phyloP scores from a whole-genome alignment of 2,329 filamentous ascomycete species.

The Fonsecaea monophora region DNA sequence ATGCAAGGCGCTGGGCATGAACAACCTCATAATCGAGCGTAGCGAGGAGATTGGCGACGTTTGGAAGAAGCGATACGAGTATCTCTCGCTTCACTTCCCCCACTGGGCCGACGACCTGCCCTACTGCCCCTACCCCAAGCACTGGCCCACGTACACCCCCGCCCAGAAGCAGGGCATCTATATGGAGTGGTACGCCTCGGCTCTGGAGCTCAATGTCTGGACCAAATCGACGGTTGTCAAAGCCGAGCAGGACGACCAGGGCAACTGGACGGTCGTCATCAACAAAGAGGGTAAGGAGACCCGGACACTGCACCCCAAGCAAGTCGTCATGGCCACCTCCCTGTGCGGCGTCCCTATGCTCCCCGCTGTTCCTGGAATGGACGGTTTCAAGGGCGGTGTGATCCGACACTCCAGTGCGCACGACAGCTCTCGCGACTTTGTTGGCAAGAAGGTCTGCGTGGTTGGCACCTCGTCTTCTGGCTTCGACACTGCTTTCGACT shows the following conservation, averaged over 20 bases:
- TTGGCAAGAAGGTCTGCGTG: constrained; percentile 43
- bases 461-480: constrained; percentile 44
- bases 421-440: constrained; percentile 39
- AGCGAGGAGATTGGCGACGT: constrained; percentile 42
- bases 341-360: constrained; percentile 42
- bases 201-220: constrained; percentile 43
- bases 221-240: constrained; percentile 39
- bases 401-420: constrained; percentile 41
- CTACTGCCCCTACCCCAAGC: constrained; percentile 44
- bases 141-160: constrained; percentile 46
- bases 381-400: constrained; percentile 37
- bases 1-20: constrained; percentile 41
- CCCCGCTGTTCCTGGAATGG: constrained; percentile 45
- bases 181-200: constrained; percentile 43
- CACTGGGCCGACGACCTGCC: constrained; percentile 44
- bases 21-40: constrained; percentile 44
- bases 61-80: constrained; percentile 46
- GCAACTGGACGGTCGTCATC: constrained; percentile 39
- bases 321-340: constrained; percentile 41
- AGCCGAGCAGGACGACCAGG: constrained; percentile 36
- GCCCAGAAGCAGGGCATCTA: constrained; percentile 43
- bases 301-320: constrained; percentile 40
- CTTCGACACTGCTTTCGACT: constrained; percentile 44
- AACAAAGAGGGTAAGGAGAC: constrained; percentile 39
- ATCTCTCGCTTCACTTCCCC: constrained; percentile 45